These are phyloP conservation scores for Epichloe coenophiala DNA, from an alignment of 2,329 filamentous ascomycete genomes.

Conservation along the genomic window DNA sequence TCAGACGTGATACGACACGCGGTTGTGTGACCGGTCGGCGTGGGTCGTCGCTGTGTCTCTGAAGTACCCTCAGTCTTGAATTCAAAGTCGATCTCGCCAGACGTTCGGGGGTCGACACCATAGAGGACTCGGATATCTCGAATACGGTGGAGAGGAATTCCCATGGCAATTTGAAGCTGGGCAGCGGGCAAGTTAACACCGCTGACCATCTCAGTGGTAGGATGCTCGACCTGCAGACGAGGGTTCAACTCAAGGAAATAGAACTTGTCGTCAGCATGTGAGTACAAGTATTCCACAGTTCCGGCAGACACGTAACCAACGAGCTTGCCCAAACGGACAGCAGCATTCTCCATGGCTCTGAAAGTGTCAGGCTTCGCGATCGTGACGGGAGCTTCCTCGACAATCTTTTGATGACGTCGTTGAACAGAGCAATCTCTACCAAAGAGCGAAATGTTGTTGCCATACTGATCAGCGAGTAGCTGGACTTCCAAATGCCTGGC, in stretches of 20 bases:
- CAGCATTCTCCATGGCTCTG: slow-evolving; percentile 91
- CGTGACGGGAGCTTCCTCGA: slow-evolving; percentile 95
- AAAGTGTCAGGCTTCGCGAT: slow-evolving; percentile 85
- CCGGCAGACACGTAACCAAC: slow-evolving; percentile 98
- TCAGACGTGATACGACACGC: slow-evolving; percentile 98
- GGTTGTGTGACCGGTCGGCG: slow-evolving; percentile 91
- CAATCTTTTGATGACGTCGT: slow-evolving; percentile 98
- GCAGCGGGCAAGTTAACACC: slow-evolving; percentile 95
- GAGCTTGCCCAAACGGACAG: slow-evolving; percentile 81
- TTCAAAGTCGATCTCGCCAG: slow-evolving; percentile 87
- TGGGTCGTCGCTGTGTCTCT: slow-evolving; percentile 75
- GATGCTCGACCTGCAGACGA: slow-evolving; percentile 98
- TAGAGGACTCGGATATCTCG: slow-evolving; percentile 93
- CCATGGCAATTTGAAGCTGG: slow-evolving; percentile 98
- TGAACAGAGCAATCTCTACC: slow-evolving; percentile 98
- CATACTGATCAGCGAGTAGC: slow-evolving; percentile 94
- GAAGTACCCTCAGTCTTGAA: slow-evolving; percentile 78
- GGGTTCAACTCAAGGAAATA: slow-evolving; percentile 99
- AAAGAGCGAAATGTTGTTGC: slow-evolving; percentile 98
- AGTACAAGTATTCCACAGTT: slow-evolving; percentile 98
- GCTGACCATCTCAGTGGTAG: slow-evolving; percentile 97
- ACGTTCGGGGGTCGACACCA: slow-evolving; percentile 79
- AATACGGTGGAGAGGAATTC: slow-evolving; percentile 87
- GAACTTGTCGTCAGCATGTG: slow-evolving; percentile 94
- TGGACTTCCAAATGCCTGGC: slow-evolving; percentile 96